Percentiles rank a stretch among this genome's conserved stretches.
Conservation (phyloP, 805 yeast species). For the Candida silvatica region DNA sequence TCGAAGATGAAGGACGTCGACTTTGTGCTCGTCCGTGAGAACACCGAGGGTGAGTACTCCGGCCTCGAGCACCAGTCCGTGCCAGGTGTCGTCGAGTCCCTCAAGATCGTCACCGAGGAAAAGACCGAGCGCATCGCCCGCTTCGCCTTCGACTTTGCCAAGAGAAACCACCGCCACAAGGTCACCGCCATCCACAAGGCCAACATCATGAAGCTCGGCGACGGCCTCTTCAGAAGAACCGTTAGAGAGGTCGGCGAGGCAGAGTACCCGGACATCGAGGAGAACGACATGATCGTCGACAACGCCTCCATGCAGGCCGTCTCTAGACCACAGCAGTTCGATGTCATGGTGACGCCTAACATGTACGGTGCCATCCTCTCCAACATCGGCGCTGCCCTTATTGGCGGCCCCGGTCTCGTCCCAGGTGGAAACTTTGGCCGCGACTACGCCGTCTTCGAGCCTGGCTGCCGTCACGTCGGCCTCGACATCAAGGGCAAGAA, state of each 20-base stretch:
- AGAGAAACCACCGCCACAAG: constrained; percentile 80
- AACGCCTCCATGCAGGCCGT: constrained; percentile 99
- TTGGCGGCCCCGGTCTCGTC: constrained; percentile 97
- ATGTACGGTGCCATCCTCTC: constrained; percentile 96
- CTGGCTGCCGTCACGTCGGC: constrained; percentile 99
- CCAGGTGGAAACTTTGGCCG: constrained; percentile 99
- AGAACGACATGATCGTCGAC: constrained; percentile 93
- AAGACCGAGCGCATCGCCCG: constrained; percentile 97
- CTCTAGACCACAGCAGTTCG: constrained; percentile 96
- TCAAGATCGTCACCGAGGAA: constrained; percentile 88
- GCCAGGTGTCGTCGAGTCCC: constrained; percentile 95
- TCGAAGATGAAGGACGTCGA: constrained; percentile 85
- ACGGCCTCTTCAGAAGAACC: constrained; percentile 94
- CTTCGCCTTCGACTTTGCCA: constrained; percentile 94
- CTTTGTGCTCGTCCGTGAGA: constrained; percentile 93
- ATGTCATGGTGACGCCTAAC: constrained; percentile 96
- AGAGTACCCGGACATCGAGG: constrained; percentile 77
- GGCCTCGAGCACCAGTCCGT: constrained; percentile 97
- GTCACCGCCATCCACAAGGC: constrained; percentile 99
- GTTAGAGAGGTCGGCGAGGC: constrained; percentile 79
- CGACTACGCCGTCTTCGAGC: constrained; percentile 96
- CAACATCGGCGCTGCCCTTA: constrained; percentile 94
- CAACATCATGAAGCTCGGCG: constrained; percentile 97
- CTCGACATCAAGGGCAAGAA: constrained; percentile 90
- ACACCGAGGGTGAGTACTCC: constrained; percentile 98